Percentiles rank a stretch among this genome's conserved stretches.
These are phyloP conservation scores for Aegle marmelos DNA, from an alignment of 345 rosid genomes.

Conservation along the genomic window DNA sequence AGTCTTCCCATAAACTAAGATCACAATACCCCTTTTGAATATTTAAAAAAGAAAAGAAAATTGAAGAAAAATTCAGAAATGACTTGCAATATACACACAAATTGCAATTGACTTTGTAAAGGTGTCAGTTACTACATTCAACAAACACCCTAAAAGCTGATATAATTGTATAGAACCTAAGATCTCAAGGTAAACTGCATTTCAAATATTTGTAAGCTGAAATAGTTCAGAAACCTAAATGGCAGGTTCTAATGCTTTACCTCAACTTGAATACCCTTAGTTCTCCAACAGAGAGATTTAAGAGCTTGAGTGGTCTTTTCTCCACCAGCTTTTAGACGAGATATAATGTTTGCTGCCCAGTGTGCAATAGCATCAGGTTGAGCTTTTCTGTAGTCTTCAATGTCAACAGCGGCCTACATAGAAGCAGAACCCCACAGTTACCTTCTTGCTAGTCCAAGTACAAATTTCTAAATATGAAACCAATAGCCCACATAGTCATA, in stretches of 20 bases:
- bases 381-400: constrained; percentile 74
- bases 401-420: constrained; percentile 60
- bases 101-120: neutral
- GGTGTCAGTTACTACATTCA: neutral
- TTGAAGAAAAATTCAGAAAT: neutral
- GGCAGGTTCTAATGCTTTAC: constrained; percentile 33
- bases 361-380: constrained; percentile 81
- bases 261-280: constrained; percentile 84
- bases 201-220: neutral
- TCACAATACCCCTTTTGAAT: neutral
- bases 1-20: neutral
- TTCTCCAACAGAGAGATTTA: constrained; percentile 75
- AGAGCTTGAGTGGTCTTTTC: constrained; percentile 64
- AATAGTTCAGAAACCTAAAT: constrained; percentile 9
- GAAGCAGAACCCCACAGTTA: constrained; percentile 26
- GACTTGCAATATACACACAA: neutral
- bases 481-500: neutral
- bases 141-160: neutral
- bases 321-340: constrained; percentile 66
- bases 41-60: neutral
- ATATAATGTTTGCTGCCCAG: constrained; percentile 59
- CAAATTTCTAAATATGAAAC: neutral
- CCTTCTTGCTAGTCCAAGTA: constrained; percentile 8
- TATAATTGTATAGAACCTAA: neutral
- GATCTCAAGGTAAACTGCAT: neutral